phyloP scores from a whole-genome alignment of 495 filamentous ascomycete genomes.

The Talaromyces borbonicus region DNA sequence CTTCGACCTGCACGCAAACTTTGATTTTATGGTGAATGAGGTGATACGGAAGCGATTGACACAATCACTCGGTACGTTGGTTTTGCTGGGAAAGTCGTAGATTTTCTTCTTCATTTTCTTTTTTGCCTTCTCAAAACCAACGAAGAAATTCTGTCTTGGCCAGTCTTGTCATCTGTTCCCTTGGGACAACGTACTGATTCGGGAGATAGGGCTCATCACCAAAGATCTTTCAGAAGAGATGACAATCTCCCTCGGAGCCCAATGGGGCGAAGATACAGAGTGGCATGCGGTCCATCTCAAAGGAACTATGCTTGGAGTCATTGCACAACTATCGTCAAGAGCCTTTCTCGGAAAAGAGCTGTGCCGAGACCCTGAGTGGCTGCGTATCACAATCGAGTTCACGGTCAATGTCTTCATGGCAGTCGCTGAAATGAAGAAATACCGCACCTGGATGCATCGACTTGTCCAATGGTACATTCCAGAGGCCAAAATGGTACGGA shows the following conservation, averaged over 20 bases:
- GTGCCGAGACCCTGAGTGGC: conserved; percentile 46
- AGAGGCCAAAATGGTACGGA: conserved; percentile 17
- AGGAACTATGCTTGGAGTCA: conserved; percentile 30
- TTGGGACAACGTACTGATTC: neutral
- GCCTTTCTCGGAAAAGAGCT: conserved; percentile 47
- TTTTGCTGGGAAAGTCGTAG: too few relatives aligned
- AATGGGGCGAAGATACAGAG: conserved; percentile 16
- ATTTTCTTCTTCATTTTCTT: too few relatives aligned
- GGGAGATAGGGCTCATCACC: conserved; percentile 3
- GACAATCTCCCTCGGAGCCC: conserved; percentile 17
- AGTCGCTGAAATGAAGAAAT: conserved; percentile 20
- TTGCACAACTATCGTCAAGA: conserved; percentile 48
- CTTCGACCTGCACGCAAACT: conserved; percentile 15
- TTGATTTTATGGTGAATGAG: conserved; percentile 17
- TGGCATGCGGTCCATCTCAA: conserved; percentile 24
- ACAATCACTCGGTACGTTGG: conserved; percentile 29
- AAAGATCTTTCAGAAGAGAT: conserved; percentile 20
- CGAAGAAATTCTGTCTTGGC: conserved; percentile 1
- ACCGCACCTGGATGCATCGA: conserved; percentile 27
- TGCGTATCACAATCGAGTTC: conserved; percentile 46
- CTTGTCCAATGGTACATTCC: conserved; percentile 31
- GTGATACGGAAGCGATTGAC: conserved; percentile 38
- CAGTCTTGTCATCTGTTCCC: neutral
- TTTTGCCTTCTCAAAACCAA: too few relatives aligned
- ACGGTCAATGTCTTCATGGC: conserved; percentile 40